Evolutionary conservation across 169 alveolate species (phyloP).

Genomic region (Perkinsus marinus): DNA sequence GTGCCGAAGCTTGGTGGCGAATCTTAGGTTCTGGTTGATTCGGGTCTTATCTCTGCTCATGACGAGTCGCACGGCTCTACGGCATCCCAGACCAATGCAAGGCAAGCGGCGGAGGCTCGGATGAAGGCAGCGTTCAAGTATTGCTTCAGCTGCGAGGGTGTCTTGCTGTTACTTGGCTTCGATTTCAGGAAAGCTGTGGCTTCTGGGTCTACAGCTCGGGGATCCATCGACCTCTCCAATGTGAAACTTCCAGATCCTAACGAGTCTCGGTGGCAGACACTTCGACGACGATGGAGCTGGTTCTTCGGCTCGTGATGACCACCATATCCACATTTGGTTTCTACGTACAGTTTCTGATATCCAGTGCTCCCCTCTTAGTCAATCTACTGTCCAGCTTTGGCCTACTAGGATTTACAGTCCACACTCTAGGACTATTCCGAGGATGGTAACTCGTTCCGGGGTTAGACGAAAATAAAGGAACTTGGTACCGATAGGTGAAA

Average conservation of each 20-base stretch:
- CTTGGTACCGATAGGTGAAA: no score
- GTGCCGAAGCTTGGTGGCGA: no score
- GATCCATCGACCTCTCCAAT: neutral
- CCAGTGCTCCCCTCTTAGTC: neutral
- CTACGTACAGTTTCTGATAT: neutral
- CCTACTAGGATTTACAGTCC: no score
- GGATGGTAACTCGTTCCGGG: no score
- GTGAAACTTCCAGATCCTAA: neutral
- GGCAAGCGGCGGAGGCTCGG: neutral
- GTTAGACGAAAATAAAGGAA: no score
- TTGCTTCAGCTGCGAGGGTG: neutral
- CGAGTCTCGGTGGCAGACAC: neutral
- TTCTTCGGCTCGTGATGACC: neutral
- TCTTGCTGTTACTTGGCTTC: neutral
- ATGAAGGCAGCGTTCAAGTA: neutral
- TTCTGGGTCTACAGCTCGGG: neutral
- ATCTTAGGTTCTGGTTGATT: neutral
- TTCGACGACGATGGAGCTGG: neutral
- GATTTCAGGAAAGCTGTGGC: neutral
- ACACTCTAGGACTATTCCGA: no score
- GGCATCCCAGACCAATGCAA: neutral
- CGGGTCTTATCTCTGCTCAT: neutral
- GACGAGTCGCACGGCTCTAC: neutral
- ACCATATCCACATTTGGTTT: neutral
- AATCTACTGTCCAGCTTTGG: no score